Base-by-base conservation (phyloP, 2,329 filamentous ascomycete genomes). In the Cryoendolithus antarcticus region DNA sequence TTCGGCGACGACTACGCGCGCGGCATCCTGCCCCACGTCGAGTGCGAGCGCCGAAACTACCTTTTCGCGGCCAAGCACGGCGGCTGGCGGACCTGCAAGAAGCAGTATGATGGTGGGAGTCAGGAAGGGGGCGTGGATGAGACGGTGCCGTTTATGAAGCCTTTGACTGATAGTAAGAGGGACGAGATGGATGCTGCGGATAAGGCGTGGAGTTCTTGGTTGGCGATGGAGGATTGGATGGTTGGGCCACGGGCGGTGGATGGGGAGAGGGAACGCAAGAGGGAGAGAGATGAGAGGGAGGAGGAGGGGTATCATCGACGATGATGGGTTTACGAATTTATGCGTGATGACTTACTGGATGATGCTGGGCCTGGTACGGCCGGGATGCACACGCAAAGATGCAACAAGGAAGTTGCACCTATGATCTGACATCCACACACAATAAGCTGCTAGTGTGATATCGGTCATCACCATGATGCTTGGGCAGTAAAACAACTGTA, bases 171-270 rank as follows among this genome's bases (percentile, higher is more conserved):
- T 52, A 75, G 78, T 40, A 74, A 76, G 6, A 77, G 89, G 54
- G 74, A 76, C 12, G 91, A 96, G 64, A 84, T 96, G 45, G 74
- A 83, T 45, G 74, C 68, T 10, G 88, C 88, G 0, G 89, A 96
- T 63, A 72, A 74, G 45, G 78, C 72, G 43, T 98, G 91, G 91
- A 93, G 86, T 57, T 80, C 89, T 53, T 96, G 89, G 89, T 66
- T 95, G 27, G 85, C 85, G 9, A 93, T 95, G 85, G 86, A 94
- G 61, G 89, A 95, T 60, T 96, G 89, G 89, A 93, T 94, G 86
- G 67, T 95, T 11, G 88, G 88, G 2, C 82, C 84, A 1, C 68
- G 84, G 44, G 80, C 80, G 11, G 10, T 33, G 15, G 38, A 15
- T 4, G 38, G 32, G 9, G 38, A 33, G 33, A 30, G 12, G 8